Evolutionary conservation across 2,329 filamentous ascomycete genomes (phyloP), one percentile per base, ranked within the genome.

Genomic region (Pyrenophora tritici-repentis): DNA sequence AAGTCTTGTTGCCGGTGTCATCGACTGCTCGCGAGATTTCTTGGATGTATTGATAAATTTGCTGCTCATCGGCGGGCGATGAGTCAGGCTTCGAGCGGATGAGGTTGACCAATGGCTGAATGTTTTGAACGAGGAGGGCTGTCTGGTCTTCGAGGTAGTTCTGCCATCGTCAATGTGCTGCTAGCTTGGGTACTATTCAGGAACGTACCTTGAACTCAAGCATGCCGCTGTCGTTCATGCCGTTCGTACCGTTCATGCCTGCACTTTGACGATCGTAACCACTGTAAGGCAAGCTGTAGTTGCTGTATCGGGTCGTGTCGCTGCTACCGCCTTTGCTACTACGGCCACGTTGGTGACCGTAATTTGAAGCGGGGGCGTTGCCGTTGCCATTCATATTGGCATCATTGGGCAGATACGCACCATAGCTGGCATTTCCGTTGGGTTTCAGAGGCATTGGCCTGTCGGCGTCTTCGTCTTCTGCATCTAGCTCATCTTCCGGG

Each of bases 61-160:
- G 66, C 42, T 67, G 62, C 26, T 72, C 67, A 35, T 75, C 72
- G 6, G 58, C 60, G 2, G 67, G 60, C 1, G 65, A 64, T 1
- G 62, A 65, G 8, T 54, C 55, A 6, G 71, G 65, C 3, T 57
- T 67, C 6, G 67, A 81, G 20, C 83, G 83, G 53, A 95, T 86
- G 50, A 85, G 81, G 49, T 82, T 78, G 39, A 95, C 89, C 6
- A 96, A 82, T n/a, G 86, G 83, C 73, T 94, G 89, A 58, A 95
- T 91, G 37, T 86, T 89, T 59, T 90, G 85, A 20, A 94, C 87
- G 52, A 96, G 81, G 3, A 86, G 78, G 42, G 89, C 88, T 9
- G 88, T 92, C 71, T 94, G 89, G 67, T 92, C 89, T 67, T 94
- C 89, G 31, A 95, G 83, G 68, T 91, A 92, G 53, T 89, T 83